These are phyloP conservation scores for Diaporthe aspalathi DNA, from an alignment of 2,329 filamentous ascomycete species.

Conservation along the genomic window DNA sequence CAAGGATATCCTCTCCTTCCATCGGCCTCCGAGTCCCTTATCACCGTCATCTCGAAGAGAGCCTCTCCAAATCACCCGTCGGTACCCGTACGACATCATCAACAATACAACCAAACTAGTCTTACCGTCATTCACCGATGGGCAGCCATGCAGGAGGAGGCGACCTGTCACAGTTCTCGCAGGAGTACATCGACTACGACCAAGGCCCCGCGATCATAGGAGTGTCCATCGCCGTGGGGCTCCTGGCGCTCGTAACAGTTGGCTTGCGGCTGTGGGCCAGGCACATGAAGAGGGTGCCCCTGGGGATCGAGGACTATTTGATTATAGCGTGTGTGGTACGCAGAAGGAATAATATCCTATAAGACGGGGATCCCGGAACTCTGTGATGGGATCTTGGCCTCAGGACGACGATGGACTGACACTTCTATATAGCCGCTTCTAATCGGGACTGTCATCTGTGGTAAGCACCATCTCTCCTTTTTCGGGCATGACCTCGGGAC, in stretches of 20 bases:
- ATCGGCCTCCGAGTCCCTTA: not conserved
- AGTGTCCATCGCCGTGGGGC: slow-evolving; percentile 27
- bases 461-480: not conserved
- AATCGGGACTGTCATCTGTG: slow-evolving; percentile 16
- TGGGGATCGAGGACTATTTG: slow-evolving; percentile 25
- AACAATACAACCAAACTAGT: not conserved
- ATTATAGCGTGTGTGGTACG: slow-evolving; percentile 29
- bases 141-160: slow-evolving; percentile 21
- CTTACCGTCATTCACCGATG: not conserved
- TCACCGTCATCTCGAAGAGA: not conserved
- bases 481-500: not conserved
- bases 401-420: not conserved
- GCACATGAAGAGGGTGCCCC: slow-evolving; percentile 24
- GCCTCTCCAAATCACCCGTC: not conserved
- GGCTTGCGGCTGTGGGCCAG: slow-evolving; percentile 18
- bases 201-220: slow-evolving; percentile 1
- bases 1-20: slow-evolving; percentile 6
- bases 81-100: not conserved
- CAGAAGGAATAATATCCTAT: not conserved
- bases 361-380: not conserved
- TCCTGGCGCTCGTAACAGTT: slow-evolving; percentile 14
- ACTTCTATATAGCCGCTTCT: slow-evolving; percentile 3
- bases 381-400: not conserved
- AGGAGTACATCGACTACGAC: slow-evolving; percentile 26
- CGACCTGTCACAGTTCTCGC: slow-evolving; percentile 24